These are phyloP conservation scores for Rachicladosporium sp. DNA, from an alignment of 2,329 filamentous ascomycete genomes.

Conservation along the genomic window DNA sequence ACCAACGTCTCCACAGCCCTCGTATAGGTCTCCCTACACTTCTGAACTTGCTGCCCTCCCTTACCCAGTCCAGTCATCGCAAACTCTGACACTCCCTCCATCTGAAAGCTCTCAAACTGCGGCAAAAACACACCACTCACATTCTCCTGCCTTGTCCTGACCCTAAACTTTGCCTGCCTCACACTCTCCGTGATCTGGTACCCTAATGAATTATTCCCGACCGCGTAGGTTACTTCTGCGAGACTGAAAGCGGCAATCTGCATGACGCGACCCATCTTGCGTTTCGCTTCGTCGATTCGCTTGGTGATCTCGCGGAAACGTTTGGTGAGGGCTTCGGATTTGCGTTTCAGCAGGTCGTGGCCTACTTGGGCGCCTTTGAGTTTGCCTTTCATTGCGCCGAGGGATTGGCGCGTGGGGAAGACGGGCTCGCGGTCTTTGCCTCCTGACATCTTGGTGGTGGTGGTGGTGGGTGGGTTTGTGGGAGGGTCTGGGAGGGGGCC, in stretches of 20 bases:
- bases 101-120: conserved; percentile 80
- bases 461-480: no score
- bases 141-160: conserved; percentile 95
- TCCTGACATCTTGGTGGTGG: no score
- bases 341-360: conserved; percentile 89
- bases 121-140: conserved; percentile 93
- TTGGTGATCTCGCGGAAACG: conserved; percentile 69
- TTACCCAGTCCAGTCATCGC: conserved; percentile 90
- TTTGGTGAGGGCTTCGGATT: conserved; percentile 97
- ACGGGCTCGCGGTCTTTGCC: conserved; percentile 80
- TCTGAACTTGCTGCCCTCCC: conserved; percentile 92
- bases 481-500: no score
- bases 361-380: conserved; percentile 70
- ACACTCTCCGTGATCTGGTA: conserved; percentile 97
- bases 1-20: conserved; percentile 91
- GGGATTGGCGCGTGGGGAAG: conserved; percentile 93
- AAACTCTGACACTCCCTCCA: conserved; percentile 89
- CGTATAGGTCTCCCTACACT: conserved; percentile 89
- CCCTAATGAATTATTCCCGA: conserved; percentile 75
- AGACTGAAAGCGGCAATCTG: conserved; percentile 96
- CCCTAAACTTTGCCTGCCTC: conserved; percentile 80
- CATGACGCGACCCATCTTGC: conserved; percentile 99
- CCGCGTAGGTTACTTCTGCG: conserved; percentile 92
- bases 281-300: conserved; percentile 96
- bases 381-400: conserved; percentile 96